Percentiles rank a stretch among this genome's conserved stretches.
These are phyloP conservation scores for Gnaphalium uliginosum DNA, from an alignment of 129 eudicot species.

Conservation along the genomic window DNA sequence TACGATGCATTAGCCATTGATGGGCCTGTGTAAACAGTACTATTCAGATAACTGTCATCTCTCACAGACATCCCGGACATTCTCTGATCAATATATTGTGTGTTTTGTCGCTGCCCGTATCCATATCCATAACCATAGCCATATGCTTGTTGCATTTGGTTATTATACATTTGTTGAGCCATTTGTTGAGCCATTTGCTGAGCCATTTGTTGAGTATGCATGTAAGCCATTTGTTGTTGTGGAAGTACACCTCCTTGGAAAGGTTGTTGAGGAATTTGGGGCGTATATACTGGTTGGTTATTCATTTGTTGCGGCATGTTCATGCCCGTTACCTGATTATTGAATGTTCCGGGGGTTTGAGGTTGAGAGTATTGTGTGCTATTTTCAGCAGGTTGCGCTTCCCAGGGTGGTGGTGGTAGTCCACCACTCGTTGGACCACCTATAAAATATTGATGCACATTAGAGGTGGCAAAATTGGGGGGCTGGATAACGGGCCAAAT, in stretches of 20 bases:
- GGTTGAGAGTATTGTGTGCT: conserved; percentile 41
- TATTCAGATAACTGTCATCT: conserved; percentile 30
- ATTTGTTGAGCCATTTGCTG: conserved; percentile 56
- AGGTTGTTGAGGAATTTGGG: conserved; percentile 39
- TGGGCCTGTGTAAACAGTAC: conserved; percentile 35
- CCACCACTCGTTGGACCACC: conserved; percentile 55
- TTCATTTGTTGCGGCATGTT: conserved; percentile 34
- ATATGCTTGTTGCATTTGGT: conserved; percentile 58
- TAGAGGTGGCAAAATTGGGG: not conserved
- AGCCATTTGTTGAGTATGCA: conserved; percentile 37
- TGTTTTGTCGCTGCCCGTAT: conserved; percentile 61
- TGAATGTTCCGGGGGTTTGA: conserved; percentile 18
- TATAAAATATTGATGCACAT: not conserved
- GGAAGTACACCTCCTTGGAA: conserved; percentile 40
- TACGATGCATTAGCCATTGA: conserved; percentile 52
- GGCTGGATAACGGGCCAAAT: not conserved
- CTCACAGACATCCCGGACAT: conserved; percentile 69
- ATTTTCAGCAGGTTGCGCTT: conserved; percentile 55
- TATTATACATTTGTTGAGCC: conserved; percentile 63
- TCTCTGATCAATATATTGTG: conserved; percentile 65
- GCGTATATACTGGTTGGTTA: conserved; percentile 38
- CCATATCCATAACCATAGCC: conserved; percentile 55
- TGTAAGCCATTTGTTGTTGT: conserved; percentile 38
- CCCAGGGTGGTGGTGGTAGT: conserved; percentile 97
- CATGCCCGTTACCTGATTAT: conserved; percentile 32